phyloP scores from a whole-genome alignment of 306 rosid species.

The Luffa acutangula region DNA sequence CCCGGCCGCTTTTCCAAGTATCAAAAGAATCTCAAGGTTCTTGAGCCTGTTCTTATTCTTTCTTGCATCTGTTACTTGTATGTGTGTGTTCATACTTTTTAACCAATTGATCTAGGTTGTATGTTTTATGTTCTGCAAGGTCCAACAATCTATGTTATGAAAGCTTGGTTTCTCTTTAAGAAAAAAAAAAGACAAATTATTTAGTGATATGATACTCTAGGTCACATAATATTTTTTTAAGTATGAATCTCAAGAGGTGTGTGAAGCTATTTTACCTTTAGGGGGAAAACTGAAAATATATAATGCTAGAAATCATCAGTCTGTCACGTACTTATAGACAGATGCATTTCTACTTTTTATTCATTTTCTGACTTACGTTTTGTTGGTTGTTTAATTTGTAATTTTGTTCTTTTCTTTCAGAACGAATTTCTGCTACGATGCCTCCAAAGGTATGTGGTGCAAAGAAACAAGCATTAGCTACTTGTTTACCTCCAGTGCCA shows the following conservation, averaged over 20 bases:
- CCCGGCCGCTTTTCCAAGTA: constrained; percentile 19
- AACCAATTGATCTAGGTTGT: neutral
- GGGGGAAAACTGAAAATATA: neutral
- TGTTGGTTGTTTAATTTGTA: neutral
- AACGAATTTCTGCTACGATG: neutral
- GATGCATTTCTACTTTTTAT: neutral
- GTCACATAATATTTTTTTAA: neutral
- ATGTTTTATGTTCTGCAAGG: neutral
- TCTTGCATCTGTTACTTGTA: neutral
- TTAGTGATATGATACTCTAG: neutral
- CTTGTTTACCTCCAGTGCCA: neutral
- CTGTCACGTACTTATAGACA: neutral
- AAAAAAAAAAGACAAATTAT: neutral
- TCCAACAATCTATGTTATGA: neutral
- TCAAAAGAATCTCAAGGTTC: constrained; percentile 25
- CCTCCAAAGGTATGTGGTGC: neutral
- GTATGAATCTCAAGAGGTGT: neutral
- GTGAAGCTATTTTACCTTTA: neutral
- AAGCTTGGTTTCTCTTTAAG: neutral
- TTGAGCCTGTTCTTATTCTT: neutral
- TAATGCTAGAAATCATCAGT: neutral
- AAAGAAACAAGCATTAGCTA: neutral
- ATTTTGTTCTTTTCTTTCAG: neutral
- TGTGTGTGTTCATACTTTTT: neutral
- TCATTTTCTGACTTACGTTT: neutral